A percentile compares a stretch with the other conserved stretches of the same genome.
Evolutionary conservation across 768 basidiomycete genomes (phyloP).

Genomic region (Sporobolomyces pararoseus): DNA sequence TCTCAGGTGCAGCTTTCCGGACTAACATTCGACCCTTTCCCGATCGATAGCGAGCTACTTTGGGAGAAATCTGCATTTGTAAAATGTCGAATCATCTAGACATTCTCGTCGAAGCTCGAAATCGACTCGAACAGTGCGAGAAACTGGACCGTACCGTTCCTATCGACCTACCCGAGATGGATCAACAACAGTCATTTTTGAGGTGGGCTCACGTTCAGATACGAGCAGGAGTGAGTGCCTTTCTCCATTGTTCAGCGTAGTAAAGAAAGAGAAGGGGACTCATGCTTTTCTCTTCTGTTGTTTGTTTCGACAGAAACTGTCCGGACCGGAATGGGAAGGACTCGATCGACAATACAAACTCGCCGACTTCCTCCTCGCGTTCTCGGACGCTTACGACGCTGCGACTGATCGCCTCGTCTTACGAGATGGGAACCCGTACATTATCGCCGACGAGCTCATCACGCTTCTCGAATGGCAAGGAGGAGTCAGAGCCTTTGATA

Average conservation of each 20-base stretch:
- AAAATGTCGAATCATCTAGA: constrained; percentile 36
- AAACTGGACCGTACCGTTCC: constrained; percentile 39
- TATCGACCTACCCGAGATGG: constrained; percentile 40
- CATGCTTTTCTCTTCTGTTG: background rate
- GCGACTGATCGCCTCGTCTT: constrained; percentile 41
- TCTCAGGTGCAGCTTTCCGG: background rate
- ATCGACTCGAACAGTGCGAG: constrained; percentile 37
- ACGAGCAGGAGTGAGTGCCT: constrained; percentile 21
- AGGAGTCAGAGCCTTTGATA: constrained; percentile 35
- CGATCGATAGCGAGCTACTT: constrained; percentile 27
- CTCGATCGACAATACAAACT: constrained; percentile 36
- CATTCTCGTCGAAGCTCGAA: constrained; percentile 28
- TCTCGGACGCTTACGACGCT: constrained; percentile 40
- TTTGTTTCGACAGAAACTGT: constrained; percentile 24
- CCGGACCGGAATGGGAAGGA: constrained; percentile 36
- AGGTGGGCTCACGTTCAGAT: constrained; percentile 34
- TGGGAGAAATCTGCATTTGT: constrained; percentile 39
- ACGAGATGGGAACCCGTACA: constrained; percentile 25
- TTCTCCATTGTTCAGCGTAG: too few relatives aligned
- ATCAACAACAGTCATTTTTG: constrained; percentile 24
- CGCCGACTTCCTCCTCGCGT: constrained; percentile 39
- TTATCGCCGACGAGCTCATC: constrained; percentile 38
- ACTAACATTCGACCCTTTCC: too few relatives aligned
- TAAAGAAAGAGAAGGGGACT: too few relatives aligned
- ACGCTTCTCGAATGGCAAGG: constrained; percentile 40